phyloP scores from a whole-genome alignment of 306 rosid species.

The Malus asiatica region DNA sequence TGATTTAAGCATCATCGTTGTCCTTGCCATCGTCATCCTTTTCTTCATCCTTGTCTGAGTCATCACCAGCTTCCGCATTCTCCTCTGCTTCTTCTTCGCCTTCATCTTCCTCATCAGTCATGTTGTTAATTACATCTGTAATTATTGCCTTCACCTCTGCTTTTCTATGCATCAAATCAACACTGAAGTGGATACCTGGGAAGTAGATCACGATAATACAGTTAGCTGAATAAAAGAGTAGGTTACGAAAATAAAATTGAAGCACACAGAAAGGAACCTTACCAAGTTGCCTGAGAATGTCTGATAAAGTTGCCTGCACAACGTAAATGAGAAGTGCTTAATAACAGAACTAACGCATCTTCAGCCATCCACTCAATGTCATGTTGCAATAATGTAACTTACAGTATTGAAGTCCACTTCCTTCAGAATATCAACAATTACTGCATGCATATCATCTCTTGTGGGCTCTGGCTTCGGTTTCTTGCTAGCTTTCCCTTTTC shows the following conservation, averaged over 20 bases:
- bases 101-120: constrained; percentile 90
- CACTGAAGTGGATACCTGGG: constrained; percentile 74
- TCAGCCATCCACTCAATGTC: constrained; percentile 4
- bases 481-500: constrained; percentile 67
- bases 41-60: constrained; percentile 40
- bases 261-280: constrained; percentile 12
- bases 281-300: constrained; percentile 96
- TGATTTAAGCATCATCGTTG: constrained; percentile 21
- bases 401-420: constrained; percentile 95
- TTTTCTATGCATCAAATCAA: constrained; percentile 97
- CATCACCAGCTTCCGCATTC: constrained; percentile 42
- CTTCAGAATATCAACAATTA: constrained; percentile 80
- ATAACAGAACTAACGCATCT: neutral
- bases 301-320: constrained; percentile 93
- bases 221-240: neutral
- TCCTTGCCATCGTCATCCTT: constrained; percentile 3
- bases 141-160: constrained; percentile 91
- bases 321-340: constrained; percentile 6
- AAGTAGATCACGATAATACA: constrained; percentile 18
- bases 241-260: neutral
- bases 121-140: constrained; percentile 91
- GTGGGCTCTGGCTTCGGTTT: constrained; percentile 79
- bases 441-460: constrained; percentile 72
- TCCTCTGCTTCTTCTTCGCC: constrained; percentile 55
- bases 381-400: constrained; percentile 21